Evolutionary conservation across 495 filamentous ascomycete genomes (phyloP), one percentile per base, ranked within the genome.

Genomic region (Corynascus novoguineensis): DNA sequence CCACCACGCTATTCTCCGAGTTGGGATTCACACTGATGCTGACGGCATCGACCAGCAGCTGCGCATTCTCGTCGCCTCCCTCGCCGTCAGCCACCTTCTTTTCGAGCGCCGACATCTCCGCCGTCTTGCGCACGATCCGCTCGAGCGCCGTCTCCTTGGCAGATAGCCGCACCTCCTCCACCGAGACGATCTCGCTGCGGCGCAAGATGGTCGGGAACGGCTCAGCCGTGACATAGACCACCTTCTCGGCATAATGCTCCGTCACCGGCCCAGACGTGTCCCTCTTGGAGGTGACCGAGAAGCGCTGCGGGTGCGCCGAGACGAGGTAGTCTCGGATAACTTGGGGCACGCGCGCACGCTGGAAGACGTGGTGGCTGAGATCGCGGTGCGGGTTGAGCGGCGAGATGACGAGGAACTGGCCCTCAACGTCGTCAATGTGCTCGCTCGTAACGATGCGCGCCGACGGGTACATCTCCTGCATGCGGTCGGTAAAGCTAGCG

Each of bases 141-240:
- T 97, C 92, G 44, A 97, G 80, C 5, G 88, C 93, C 7, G 90
- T 92, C 64, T 97, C 86, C 57, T 92, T 73, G 9, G 92, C 87
- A 22, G 82, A 80, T 14, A 96, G 68, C 3, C 78, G 77, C 21
- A 88, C 67, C 27, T 83, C 82, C n/a, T 64, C 63, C n/a, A 81
- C 76, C 4, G 78, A 68, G 11, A 95, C 69, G 53, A 98, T 85
- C 71, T 97, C 93, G 64, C 89, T 95, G 42, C 91, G 81, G 34
- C 90, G 82, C 24, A 96, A 76, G 38, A 98, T 93, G 9, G 90
- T 96, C 7, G 93, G 95, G 73, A 98, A 97, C 0, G 86, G 63
- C 60, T 96, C 91, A 0, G 85, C 84, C 8, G 90, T 91, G 4
- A 82, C 88, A 69, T 90, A 96, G 2, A 97, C 73, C 0, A 83